A percentile compares a stretch with the other conserved stretches of the same genome.
Conservation (phyloP, 2,329 filamentous ascomycete species). For the Neocatenulostroma microsporum region DNA sequence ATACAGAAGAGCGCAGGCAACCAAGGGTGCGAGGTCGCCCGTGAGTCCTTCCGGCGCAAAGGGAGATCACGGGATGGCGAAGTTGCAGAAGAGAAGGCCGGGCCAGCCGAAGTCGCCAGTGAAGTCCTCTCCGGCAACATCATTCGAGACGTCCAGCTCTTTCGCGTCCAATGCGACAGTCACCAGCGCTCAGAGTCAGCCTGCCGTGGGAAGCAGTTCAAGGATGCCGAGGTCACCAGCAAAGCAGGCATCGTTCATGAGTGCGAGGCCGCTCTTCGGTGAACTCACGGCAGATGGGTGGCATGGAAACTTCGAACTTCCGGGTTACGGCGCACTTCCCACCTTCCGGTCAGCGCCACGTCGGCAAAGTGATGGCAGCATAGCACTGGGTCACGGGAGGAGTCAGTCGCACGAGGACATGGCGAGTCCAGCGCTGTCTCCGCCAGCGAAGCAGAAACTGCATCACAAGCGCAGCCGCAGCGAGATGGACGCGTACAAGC, state of each 20-base stretch:
- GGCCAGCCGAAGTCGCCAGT: conserved; percentile 18
- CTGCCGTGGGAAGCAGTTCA: conserved; percentile 20
- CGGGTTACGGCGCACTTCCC: conserved; percentile 22
- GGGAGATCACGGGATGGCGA: conserved; percentile 17
- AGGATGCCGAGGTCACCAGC: conserved; percentile 14
- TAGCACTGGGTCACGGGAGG: conserved; percentile 46
- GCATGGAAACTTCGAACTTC: conserved; percentile 31
- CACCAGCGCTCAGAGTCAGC: conserved; percentile 21
- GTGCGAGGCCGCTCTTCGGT: conserved; percentile 58
- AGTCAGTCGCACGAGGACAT: conserved; percentile 46
- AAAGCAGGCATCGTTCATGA: conserved; percentile 13
- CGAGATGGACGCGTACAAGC: conserved; percentile 20
- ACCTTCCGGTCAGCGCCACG: conserved; percentile 29
- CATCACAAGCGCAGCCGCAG: conserved; percentile 28
- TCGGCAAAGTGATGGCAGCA: conserved; percentile 64
- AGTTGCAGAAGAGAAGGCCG: conserved; percentile 22
- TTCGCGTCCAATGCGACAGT: conserved; percentile 21
- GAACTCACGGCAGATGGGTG: conserved; percentile 58
- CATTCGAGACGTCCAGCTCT: conserved; percentile 22
- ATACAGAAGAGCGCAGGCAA: conserved; percentile 16
- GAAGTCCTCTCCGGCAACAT: conserved; percentile 21
- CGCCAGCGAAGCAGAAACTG: conserved; percentile 17
- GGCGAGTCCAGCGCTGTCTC: conserved; percentile 14
- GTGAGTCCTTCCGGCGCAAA: conserved; percentile 21
- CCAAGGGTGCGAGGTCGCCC: conserved; percentile 14